These are phyloP conservation scores for Lecanicillium sp. DNA, from an alignment of 2,329 filamentous ascomycete species.

Conservation along the genomic window DNA sequence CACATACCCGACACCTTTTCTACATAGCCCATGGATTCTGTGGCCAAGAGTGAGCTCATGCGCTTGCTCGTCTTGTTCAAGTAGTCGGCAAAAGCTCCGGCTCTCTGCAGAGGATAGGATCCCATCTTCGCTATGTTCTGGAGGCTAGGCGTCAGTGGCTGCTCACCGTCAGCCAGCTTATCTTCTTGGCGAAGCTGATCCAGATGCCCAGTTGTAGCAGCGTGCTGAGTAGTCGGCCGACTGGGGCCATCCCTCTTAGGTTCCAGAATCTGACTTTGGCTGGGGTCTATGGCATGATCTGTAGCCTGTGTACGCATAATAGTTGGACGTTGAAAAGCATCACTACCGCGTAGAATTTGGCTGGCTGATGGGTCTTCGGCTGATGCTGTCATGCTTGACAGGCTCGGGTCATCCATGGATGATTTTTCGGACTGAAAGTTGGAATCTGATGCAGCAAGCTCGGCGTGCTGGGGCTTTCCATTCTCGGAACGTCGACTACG, in stretches of 20 bases:
- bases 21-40: constrained; percentile 91
- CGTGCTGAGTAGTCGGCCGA: constrained; percentile 4
- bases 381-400: constrained; percentile 64
- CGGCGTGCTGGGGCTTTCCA: constrained; percentile 30
- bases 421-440: constrained; percentile 55
- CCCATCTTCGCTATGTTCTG: constrained; percentile 56
- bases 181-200: constrained; percentile 2
- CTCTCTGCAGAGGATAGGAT: constrained; percentile 74
- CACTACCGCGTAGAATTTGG: constrained; percentile 80
- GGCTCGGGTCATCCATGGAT: constrained; percentile 64
- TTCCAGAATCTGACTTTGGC: constrained; percentile 15
- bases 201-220: constrained; percentile 11
- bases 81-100: constrained; percentile 76
- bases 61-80: constrained; percentile 71
- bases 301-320: constrained; percentile 39
- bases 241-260: neutral
- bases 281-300: constrained; percentile 48
- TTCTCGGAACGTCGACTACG: constrained; percentile 41
- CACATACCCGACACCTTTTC: constrained; percentile 98
- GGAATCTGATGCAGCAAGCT: constrained; percentile 65
- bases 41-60: constrained; percentile 77
- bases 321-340: constrained; percentile 78
- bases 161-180: neutral
- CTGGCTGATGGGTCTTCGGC: constrained; percentile 80
- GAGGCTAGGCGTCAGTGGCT: constrained; percentile 35